These are phyloP conservation scores for Arachnomyces sp. DNA, from an alignment of 2,329 filamentous ascomycete species.

Conservation along the genomic window DNA sequence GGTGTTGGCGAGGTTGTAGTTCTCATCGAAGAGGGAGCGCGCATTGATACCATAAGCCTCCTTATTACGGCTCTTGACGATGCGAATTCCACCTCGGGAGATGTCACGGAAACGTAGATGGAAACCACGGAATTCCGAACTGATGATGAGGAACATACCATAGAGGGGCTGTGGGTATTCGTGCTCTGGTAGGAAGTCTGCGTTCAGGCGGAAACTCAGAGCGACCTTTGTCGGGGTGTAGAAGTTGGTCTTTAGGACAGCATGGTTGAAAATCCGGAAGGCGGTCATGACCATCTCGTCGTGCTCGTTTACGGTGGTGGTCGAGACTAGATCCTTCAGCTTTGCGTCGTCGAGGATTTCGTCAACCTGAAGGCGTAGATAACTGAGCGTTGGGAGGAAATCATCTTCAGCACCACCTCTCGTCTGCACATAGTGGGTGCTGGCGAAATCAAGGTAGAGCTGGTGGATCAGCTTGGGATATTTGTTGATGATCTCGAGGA, in stretches of 20 bases:
- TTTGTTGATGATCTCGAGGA: conserved; percentile 88
- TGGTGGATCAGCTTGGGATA: conserved; percentile 82
- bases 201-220: conserved; percentile 85
- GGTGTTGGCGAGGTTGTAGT: conserved; percentile 95
- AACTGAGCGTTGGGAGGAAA: conserved; percentile 63
- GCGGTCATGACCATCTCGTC: conserved; percentile 97
- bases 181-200: conserved; percentile 71
- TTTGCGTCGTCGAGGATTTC: conserved; percentile 68
- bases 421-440: conserved; percentile 68
- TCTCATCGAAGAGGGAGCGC: conserved; percentile 93
- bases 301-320: conserved; percentile 82
- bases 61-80: conserved; percentile 94
- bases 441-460: conserved; percentile 87
- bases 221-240: conserved; percentile 98
- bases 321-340: conserved; percentile 69
- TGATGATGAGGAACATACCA: conserved; percentile 98
- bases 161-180: conserved; percentile 93
- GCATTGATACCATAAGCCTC: conserved; percentile 96
- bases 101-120: conserved; percentile 97
- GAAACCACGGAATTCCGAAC: conserved; percentile 93
- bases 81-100: conserved; percentile 91
- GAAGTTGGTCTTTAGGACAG: conserved; percentile 92
- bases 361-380: conserved; percentile 58
- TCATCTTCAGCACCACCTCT: conserved; percentile 55
- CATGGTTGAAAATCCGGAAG: conserved; percentile 90